Percentiles rank a stretch among this genome's conserved stretches.
phyloP scores from a whole-genome alignment of 108 stramenopile species.

The Seminavis robusta region DNA sequence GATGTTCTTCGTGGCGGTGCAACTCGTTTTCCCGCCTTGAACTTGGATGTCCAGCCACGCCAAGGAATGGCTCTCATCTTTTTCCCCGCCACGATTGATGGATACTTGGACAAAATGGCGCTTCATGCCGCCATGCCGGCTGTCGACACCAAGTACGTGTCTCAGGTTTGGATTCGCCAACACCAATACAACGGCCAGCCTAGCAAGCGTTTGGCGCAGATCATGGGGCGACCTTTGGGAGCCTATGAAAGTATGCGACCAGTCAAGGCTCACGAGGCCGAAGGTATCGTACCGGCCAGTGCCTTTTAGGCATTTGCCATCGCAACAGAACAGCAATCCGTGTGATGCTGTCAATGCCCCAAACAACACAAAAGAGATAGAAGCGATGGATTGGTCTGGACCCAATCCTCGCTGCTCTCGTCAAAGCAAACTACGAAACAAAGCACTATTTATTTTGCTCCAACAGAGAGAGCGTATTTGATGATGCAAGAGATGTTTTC shows the following conservation, averaged over 20 bases:
- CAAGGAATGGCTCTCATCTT: constrained; percentile 91
- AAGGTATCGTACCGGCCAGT: not conserved
- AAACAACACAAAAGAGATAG: too few species aligned
- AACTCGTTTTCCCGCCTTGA: constrained; percentile 86
- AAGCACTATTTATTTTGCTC: too few species aligned
- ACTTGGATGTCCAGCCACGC: constrained; percentile 71
- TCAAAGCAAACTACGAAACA: too few species aligned
- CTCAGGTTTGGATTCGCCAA: constrained; percentile 97
- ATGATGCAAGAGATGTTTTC: too few species aligned
- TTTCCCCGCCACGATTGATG: constrained; percentile 94
- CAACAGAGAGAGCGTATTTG: too few species aligned
- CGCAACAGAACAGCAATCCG: too few species aligned
- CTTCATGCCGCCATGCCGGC: constrained; percentile 91
- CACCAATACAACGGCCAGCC: constrained; percentile 72
- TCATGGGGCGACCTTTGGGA: constrained; percentile 55
- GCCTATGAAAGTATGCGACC: too few species aligned
- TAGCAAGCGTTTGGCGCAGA: constrained; percentile 57
- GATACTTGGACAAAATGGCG: constrained; percentile 81
- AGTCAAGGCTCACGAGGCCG: not conserved
- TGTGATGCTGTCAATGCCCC: too few species aligned
- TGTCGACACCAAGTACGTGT: constrained; percentile 91
- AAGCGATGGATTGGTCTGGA: too few species aligned
- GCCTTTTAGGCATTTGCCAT: too few species aligned
- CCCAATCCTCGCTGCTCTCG: too few species aligned
- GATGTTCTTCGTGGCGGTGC: constrained; percentile 83